Conservation (phyloP, 2,329 filamentous ascomycete species). For the Westerdykella sp. region DNA sequence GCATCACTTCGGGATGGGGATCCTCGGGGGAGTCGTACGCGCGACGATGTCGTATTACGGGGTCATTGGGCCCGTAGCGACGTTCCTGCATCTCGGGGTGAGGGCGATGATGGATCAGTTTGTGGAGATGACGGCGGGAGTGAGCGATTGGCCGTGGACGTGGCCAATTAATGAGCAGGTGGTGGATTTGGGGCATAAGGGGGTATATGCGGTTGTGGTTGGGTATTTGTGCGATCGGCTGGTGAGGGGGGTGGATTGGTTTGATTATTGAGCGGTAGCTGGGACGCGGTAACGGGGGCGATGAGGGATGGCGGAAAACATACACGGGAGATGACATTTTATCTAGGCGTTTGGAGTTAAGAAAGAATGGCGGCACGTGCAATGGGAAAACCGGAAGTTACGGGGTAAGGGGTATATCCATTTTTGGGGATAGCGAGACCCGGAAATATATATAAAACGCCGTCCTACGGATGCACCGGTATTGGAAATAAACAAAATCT, state of each 20-base stretch:
- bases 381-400: background rate
- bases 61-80: constrained; percentile 26
- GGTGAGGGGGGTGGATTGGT: constrained; percentile 16
- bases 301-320: background rate
- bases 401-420: no score
- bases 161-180: constrained; percentile 32
- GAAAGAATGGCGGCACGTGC: background rate
- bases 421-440: no score
- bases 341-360: background rate
- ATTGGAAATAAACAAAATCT: background rate
- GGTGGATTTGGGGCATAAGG: constrained; percentile 27
- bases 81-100: constrained; percentile 24
- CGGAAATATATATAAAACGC: no score
- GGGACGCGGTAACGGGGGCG: background rate
- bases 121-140: constrained; percentile 24
- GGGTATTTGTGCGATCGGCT: constrained; percentile 22
- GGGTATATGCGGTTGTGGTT: constrained; percentile 20
- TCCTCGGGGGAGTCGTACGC: constrained; percentile 20
- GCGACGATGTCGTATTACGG: constrained; percentile 28
- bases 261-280: constrained; percentile 4
- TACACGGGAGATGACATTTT: background rate
- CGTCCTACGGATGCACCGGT: no score
- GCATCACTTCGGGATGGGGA: constrained; percentile 27
- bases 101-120: constrained; percentile 26
- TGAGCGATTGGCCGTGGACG: constrained; percentile 27